Conservation (phyloP, 1,139 yeast genomes). For the Debaryomycetaceae sp. region DNA sequence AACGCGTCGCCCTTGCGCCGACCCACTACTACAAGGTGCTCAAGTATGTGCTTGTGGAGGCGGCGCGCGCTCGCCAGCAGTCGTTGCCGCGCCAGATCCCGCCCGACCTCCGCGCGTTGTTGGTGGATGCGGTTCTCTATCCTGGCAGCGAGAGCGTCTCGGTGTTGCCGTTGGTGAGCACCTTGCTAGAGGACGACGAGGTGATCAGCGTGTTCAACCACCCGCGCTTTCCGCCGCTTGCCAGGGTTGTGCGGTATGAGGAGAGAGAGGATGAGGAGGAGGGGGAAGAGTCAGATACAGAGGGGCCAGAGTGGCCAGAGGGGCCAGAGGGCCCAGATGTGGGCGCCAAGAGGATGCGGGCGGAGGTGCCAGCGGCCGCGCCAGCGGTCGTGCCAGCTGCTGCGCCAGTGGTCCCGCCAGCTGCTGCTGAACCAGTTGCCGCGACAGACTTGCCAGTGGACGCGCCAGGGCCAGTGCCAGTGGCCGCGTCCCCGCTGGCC, state of each 20-base stretch:
- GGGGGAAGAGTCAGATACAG: constrained; percentile 6
- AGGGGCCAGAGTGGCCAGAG: neutral
- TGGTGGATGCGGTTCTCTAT: constrained; percentile 52
- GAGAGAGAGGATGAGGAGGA: constrained; percentile 17
- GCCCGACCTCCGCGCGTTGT: constrained; percentile 31
- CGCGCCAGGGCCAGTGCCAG: too few relatives aligned
- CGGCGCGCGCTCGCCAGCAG: constrained; percentile 28
- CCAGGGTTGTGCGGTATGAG: constrained; percentile 23
- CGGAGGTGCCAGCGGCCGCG: too few relatives aligned
- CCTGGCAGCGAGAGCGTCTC: constrained; percentile 65
- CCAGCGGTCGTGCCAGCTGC: too few relatives aligned
- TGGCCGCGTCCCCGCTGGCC: too few relatives aligned
- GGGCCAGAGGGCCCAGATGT: too few relatives aligned
- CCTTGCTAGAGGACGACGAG: constrained; percentile 39
- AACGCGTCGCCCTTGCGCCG: constrained; percentile 52
- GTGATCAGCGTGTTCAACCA: constrained; percentile 56
- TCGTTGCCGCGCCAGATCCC: constrained; percentile 24
- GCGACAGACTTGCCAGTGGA: too few relatives aligned
- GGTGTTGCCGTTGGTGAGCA: constrained; percentile 67
- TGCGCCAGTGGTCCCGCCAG: too few relatives aligned
- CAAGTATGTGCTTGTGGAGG: constrained; percentile 50
- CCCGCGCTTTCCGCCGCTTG: constrained; percentile 73
- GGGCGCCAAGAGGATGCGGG: too few relatives aligned
- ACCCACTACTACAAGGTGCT: constrained; percentile 61
- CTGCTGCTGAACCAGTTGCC: too few relatives aligned